Evolutionary conservation across 768 basidiomycete species (phyloP).

Genomic region (Termitomyces sp.): DNA sequence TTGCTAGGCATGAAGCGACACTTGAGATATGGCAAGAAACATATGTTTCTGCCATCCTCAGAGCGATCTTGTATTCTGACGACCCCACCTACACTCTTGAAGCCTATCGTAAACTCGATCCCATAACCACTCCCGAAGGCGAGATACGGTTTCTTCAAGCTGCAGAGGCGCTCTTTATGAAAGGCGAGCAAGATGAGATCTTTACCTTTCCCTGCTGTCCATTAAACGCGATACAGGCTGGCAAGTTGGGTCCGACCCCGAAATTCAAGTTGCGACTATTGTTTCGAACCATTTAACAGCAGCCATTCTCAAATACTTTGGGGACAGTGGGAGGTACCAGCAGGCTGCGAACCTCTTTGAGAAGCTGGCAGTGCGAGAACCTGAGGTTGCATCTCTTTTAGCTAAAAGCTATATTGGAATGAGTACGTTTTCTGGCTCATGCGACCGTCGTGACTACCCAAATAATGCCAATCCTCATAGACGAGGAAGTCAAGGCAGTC

Average conservation of each 20-base stretch:
- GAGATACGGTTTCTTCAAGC: conserved; percentile 90
- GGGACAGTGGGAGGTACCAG: conserved; percentile 84
- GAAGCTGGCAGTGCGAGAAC: conserved; percentile 80
- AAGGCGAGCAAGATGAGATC: conserved; percentile 43
- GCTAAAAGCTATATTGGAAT: conserved; percentile 94
- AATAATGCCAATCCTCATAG: conserved; percentile 37
- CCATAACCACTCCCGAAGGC: conserved; percentile 84
- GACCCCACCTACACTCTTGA: conserved; percentile 90
- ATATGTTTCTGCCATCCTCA: conserved; percentile 88
- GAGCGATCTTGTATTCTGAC: conserved; percentile 94
- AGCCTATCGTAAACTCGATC: conserved; percentile 93
- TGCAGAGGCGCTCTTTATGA: conserved; percentile 84
- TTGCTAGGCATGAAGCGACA: conserved; percentile 79
- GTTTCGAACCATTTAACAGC: conserved; percentile 96
- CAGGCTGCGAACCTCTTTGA: conserved; percentile 93
- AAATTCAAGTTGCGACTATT: conserved; percentile 96
- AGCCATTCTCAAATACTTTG: conserved; percentile 95
- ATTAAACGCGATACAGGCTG: conserved; percentile 57
- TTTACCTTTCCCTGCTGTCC: not conserved
- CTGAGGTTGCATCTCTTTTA: conserved; percentile 85
- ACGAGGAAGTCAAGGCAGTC: conserved; percentile 98
- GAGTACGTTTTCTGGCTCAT: conserved; percentile 59
- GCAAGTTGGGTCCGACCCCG: conserved; percentile 98
- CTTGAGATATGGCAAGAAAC: conserved; percentile 97
- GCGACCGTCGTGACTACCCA: not conserved